Conservation (phyloP, 306 rosid species). For the Astragalus glycyphyllos region DNA sequence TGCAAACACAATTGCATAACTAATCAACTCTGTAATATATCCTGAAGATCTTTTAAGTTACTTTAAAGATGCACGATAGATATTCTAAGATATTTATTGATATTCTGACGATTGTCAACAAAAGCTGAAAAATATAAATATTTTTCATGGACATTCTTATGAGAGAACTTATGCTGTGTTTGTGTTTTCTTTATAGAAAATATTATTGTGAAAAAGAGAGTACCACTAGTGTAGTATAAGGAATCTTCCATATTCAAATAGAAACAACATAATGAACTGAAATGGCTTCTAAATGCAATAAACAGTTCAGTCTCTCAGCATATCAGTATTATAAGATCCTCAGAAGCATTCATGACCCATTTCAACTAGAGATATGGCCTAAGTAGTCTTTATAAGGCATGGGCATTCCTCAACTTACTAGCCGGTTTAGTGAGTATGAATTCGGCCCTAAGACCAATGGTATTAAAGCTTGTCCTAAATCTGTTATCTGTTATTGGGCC, state of each 20-base stretch:
- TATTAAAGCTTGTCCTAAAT: too few relatives aligned
- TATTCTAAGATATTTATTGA: conserved; percentile 13
- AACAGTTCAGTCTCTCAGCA: neutral
- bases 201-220: neutral
- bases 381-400: too few relatives aligned
- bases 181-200: neutral
- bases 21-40: neutral
- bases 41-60: neutral
- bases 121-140: conserved; percentile 5
- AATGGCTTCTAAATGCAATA: neutral
- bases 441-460: too few relatives aligned
- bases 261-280: conserved; percentile 3
- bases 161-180: neutral
- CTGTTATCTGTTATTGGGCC: too few relatives aligned
- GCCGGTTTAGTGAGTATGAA: too few relatives aligned
- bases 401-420: too few relatives aligned
- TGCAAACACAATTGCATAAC: neutral
- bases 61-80: neutral
- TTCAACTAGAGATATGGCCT: too few relatives aligned
- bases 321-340: neutral
- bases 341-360: neutral
- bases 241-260: conserved; percentile 5
- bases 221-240: conserved; percentile 4
- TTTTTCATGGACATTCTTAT: neutral
- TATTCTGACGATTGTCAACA: conserved; percentile 18